Evolutionary conservation across 441 rosid genomes (phyloP).

Genomic region (Bocquillonia castaneifolia): DNA sequence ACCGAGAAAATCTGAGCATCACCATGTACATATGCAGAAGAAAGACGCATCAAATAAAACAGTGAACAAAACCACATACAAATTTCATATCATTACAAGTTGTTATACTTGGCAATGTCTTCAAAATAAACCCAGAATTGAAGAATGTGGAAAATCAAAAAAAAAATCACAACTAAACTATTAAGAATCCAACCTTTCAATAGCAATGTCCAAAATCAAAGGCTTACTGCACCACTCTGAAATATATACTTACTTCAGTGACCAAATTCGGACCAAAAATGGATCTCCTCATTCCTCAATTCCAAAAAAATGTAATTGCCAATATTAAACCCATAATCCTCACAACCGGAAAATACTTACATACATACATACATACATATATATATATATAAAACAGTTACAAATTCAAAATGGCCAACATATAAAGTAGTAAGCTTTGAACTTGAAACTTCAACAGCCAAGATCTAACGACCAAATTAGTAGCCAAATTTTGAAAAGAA

Average conservation of each 20-base stretch:
- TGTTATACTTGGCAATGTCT: not conserved
- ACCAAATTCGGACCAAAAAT: not conserved
- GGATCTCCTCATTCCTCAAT: not conserved
- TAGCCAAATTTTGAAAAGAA: too few relatives aligned
- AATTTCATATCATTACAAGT: not conserved
- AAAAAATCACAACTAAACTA: not conserved
- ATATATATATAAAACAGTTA: not conserved
- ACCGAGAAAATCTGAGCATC: not conserved
- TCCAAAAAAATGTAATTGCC: not conserved
- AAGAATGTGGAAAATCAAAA: not conserved
- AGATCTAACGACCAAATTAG: not conserved
- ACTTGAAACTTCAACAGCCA: not conserved
- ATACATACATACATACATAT: not conserved
- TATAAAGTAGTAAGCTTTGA: not conserved
- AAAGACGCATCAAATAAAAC: not conserved
- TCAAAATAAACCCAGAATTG: not conserved
- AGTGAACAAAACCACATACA: not conserved
- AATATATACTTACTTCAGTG: not conserved
- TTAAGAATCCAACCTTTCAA: slow-evolving; percentile 11
- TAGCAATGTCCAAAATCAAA: not conserved
- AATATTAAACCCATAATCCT: not conserved
- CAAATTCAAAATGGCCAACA: not conserved
- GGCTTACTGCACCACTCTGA: not conserved
- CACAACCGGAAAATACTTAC: not conserved
- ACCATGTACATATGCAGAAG: not conserved